These are phyloP conservation scores for Arthrocladium fulminans DNA, from an alignment of 2,329 filamentous ascomycete species.

Conservation along the genomic window DNA sequence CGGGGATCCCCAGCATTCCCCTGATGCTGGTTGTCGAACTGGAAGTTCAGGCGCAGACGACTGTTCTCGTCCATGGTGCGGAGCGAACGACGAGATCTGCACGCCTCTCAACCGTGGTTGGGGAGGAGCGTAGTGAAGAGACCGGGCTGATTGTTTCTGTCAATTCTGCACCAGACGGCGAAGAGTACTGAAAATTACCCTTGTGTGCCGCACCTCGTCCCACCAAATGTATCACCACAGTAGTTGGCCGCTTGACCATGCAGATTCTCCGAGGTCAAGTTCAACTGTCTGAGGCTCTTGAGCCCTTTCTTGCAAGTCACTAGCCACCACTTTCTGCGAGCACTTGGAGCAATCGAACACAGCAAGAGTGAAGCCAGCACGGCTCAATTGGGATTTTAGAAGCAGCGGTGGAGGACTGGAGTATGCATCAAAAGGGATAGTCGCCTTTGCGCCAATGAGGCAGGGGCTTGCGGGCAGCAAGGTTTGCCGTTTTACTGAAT, in stretches of 20 bases:
- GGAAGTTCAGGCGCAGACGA: conserved; percentile 40
- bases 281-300: not conserved
- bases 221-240: not conserved
- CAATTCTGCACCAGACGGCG: not conserved
- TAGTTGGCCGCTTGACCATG: not conserved
- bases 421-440: not conserved
- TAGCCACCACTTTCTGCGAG: not conserved
- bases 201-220: not conserved
- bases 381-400: not conserved
- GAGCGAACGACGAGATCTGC: not conserved
- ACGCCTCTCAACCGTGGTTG: not conserved
- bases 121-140: not conserved
- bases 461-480: not conserved
- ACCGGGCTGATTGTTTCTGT: not conserved
- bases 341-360: not conserved
- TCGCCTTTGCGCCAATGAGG: not conserved
- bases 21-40: conserved; percentile 55
- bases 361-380: not conserved
- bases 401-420: not conserved
- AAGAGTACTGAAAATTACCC: not conserved
- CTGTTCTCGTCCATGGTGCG: conserved; percentile 48
- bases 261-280: not conserved
- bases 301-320: not conserved
- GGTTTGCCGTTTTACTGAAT: not conserved
- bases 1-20: conserved; percentile 53